Base-by-base conservation (phyloP, 805 yeast species). In the Clavispora santaluciae region DNA sequence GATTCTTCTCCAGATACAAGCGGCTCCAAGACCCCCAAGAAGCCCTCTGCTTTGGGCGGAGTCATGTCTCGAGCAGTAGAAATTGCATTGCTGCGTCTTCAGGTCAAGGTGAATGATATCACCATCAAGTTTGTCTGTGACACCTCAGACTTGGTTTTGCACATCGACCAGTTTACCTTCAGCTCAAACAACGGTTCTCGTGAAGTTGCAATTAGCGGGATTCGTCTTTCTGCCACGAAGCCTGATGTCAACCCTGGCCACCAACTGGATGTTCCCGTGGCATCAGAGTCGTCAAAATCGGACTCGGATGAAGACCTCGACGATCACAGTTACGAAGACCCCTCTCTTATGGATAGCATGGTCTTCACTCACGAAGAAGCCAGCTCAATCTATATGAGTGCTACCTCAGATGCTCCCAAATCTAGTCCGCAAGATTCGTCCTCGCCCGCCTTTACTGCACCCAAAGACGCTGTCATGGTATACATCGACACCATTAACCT, bases 311-410 rank as follows among this genome's bases (percentile, higher is more conserved):
- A 39, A 12, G 36, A 28, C 15, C 36, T 13, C 28, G 41, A 36
- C 18, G 30, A 30, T 8, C 50, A 55, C 22, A 64, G 55, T 11
- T 66, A 66, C 17, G 67, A 58, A n/a, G 64, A 65, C 24, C 71
- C 64, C 22, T 69, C 76, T n/a, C 54, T 81, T 42, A 57, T 72
- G 57, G 73, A 72, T 26, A 81, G 88, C 51, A 73, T 78, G 63
- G 66, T 80, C 26, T 82, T 81, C 54, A 79, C 91, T 1, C 82
- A 78, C 40, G 79, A 76, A 38, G 84, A 82, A 41, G 83, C 86
- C 1, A 72, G 79, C 35, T 80, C 89, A 3, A 72, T 86, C 15
- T 87, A 85, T 55, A 79, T 86, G 90, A 86, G 95, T 60, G 95
- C 95, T 2, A 68, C 83, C 9, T 79, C 86, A 0, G 72, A 75